Conservation (phyloP, 495 filamentous ascomycete species). For the Hypoxylon fragiforme region DNA sequence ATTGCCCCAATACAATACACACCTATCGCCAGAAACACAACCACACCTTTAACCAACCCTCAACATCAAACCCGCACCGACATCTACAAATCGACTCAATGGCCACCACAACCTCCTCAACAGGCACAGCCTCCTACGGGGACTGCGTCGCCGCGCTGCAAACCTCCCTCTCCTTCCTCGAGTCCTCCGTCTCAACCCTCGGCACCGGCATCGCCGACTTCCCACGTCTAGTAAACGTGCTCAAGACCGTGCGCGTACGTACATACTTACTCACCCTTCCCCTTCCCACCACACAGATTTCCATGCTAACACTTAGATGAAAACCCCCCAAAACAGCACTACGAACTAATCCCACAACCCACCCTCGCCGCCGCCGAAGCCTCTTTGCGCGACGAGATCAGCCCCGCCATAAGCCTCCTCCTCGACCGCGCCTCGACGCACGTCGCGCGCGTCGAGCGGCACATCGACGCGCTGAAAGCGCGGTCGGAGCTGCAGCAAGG, state of each 20-base stretch:
- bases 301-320: neutral
- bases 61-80: neutral
- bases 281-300: neutral
- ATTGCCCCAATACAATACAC: no score
- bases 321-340: conserved; percentile 41
- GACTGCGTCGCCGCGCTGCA: conserved; percentile 53
- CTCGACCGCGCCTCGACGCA: conserved; percentile 54
- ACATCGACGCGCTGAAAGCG: conserved; percentile 53
- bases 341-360: conserved; percentile 55
- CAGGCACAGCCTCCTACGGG: conserved; percentile 40
- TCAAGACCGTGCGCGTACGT: conserved; percentile 53
- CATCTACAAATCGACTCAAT: neutral
- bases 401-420: conserved; percentile 48
- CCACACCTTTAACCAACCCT: no score
- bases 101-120: conserved; percentile 28
- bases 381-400: conserved; percentile 55
- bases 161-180: conserved; percentile 55
- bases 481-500: conserved; percentile 53
- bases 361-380: conserved; percentile 52
- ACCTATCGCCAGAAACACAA: no score
- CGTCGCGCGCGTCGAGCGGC: conserved; percentile 48
- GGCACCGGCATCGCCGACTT: conserved; percentile 50
- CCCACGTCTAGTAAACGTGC: conserved; percentile 48
- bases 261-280: neutral
- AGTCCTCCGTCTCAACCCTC: conserved; percentile 52